These are phyloP conservation scores for Casaregolazyma suthepensis DNA, from an alignment of 1,139 yeast species.

Conservation along the genomic window DNA sequence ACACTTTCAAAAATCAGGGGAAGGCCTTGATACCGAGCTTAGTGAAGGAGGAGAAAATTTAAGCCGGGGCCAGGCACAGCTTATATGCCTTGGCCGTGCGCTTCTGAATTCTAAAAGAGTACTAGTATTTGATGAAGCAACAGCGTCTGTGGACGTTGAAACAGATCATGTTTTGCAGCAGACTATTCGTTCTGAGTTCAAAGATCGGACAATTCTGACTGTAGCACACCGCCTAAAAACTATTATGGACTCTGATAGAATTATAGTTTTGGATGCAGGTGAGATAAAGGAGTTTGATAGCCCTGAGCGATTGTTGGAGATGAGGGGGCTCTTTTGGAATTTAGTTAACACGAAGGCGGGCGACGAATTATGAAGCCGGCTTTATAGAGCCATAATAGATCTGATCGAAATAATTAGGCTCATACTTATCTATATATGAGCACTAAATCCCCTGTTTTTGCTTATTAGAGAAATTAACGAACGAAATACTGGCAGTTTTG, in stretches of 20 bases:
- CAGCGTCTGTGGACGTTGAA: constrained; percentile 78
- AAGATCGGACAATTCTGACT: constrained; percentile 63
- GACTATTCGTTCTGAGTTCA: constrained; percentile 60
- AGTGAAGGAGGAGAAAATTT: constrained; percentile 68
- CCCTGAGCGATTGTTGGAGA: constrained; percentile 46
- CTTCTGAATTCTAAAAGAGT: constrained; percentile 56
- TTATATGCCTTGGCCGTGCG: constrained; percentile 71
- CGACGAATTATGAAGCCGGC: background rate
- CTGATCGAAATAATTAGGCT: background rate
- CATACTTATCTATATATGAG: background rate
- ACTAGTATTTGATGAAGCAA: constrained; percentile 73
- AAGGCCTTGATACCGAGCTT: constrained; percentile 38
- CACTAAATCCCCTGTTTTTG: background rate
- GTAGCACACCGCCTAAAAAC: constrained; percentile 84
- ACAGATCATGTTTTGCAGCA: constrained; percentile 71
- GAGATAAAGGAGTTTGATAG: constrained; percentile 62
- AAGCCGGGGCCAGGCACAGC: constrained; percentile 73
- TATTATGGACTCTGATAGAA: constrained; percentile 69
- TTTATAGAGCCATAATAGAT: background rate
- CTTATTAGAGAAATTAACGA: too few relatives aligned
- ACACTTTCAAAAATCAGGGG: constrained; percentile 56
- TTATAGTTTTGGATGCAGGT: constrained; percentile 65
- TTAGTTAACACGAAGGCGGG: background rate
- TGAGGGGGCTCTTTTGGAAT: constrained; percentile 40
- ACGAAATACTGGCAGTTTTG: too few relatives aligned